Evolutionary conservation across 306 rosid genomes (phyloP), one percentile per base, ranked within the genome.

Genomic region (Dryas alaskensis): DNA sequence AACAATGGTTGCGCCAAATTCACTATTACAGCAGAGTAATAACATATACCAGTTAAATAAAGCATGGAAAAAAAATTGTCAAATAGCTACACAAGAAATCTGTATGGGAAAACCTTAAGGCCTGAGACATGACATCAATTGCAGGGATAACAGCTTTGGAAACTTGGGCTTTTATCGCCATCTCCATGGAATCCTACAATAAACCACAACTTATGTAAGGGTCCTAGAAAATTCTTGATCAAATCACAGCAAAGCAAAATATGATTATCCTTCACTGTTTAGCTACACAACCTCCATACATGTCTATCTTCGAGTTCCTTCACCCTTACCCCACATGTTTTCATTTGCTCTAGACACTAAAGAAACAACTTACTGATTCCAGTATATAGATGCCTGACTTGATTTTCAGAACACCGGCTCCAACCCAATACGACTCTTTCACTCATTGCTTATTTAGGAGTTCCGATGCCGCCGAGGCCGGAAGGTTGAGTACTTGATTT

Each of bases 61-160:
- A 58, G 64, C 53, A 46, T 19, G 57, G 66, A 39, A 53, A 27
- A 77, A 42, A 37, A 53, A 67, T 49, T 65, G 47, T 59, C 6
- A 59, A 43, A 59, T 37, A 78, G 39, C 54, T 51, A 57, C 77
- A 78, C 40, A 69, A 70, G 39, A 75, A 75, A 76, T 54, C 67
- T 51, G 72, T 65, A 73, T 61, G 12, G 40, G 22, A 74, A 81
- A 64, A 94, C 99, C 99, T 95, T 74, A 95, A 79, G 65, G 99
- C 98, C 78, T 88, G 97, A 92, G 92, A 95, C 99, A 95, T 95
- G 76, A 92, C 99, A 87, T 95, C 99, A 73, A 95, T 87, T 16
- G 99, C 99, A 59, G 99, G 98, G 42, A 95, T 98, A 62, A 95
- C 99, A 7, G 99, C 99, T 79, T 95, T 95, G 55, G 98, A 91